Conservation (phyloP, 371 early-diverging fungal species). For the Dichotomocladium elegans region DNA sequence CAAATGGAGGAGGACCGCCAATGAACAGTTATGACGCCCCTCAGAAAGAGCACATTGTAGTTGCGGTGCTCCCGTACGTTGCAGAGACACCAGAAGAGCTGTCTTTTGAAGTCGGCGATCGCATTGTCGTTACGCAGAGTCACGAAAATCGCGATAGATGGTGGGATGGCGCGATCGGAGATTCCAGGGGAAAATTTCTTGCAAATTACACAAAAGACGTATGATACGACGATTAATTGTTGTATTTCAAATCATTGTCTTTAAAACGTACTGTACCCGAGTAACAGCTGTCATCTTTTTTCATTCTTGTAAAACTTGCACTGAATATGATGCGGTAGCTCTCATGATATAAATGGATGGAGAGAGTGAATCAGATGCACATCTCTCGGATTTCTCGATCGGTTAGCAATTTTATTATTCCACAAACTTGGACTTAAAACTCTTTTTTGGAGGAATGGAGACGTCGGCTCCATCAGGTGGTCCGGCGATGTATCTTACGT, state of each 20-base stretch:
- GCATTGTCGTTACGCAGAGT: slow-evolving; percentile 63
- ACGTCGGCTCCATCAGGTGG: too few relatives aligned
- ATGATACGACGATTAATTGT: background rate
- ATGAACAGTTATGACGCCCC: too few relatives aligned
- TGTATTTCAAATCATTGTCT: background rate
- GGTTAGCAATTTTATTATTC: too few relatives aligned
- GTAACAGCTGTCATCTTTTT: too few relatives aligned
- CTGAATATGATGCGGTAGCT: background rate
- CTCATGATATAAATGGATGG: background rate
- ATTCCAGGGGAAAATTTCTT: slow-evolving; percentile 49
- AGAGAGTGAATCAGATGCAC: too few relatives aligned
- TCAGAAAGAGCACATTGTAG: slow-evolving; percentile 28
- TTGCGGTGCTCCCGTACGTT: slow-evolving; percentile 71
- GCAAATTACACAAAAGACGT: slow-evolving; percentile 40
- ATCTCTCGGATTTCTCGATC: too few relatives aligned
- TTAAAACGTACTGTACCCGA: too few relatives aligned
- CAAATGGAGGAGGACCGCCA: too few relatives aligned
- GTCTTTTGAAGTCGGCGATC: slow-evolving; percentile 68
- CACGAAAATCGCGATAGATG: slow-evolving; percentile 64
- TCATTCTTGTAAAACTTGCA: too few relatives aligned
- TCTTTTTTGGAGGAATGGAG: too few relatives aligned
- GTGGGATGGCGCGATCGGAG: slow-evolving; percentile 76
- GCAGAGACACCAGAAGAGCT: slow-evolving; percentile 66
- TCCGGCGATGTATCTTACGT: too few relatives aligned
- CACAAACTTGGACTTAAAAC: too few relatives aligned